phyloP scores from a whole-genome alignment of 176 grass and related monocot species.

The Bromus sterilis region DNA sequence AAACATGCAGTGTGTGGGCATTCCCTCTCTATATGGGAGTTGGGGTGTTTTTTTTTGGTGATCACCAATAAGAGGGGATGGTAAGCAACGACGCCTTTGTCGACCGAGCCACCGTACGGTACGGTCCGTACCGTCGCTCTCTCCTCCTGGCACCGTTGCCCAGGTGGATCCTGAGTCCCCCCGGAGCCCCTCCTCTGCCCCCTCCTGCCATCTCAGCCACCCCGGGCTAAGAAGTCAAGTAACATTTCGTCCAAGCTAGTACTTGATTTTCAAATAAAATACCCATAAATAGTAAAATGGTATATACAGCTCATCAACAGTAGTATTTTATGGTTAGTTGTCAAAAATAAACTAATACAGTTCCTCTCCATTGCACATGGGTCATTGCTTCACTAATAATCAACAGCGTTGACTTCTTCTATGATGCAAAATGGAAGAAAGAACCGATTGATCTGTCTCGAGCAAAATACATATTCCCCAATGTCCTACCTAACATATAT shows the following conservation, averaged over 20 bases:
- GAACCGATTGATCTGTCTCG: neutral
- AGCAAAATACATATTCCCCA: neutral
- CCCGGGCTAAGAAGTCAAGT: neutral
- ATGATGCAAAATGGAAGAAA: neutral
- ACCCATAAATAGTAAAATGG: neutral
- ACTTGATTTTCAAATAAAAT: neutral
- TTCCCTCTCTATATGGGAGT: too few species aligned
- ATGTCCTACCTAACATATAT: neutral
- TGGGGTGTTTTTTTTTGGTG: too few species aligned
- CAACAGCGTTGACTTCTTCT: neutral
- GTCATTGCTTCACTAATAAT: neutral
- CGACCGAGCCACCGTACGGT: too few species aligned
- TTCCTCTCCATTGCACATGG: neutral
- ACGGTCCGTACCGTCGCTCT: too few species aligned
- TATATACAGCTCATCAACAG: neutral
- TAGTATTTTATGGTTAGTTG: neutral
- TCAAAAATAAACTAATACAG: conserved; percentile 11
- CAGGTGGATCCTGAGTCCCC: too few species aligned
- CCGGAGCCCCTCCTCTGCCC: too few species aligned
- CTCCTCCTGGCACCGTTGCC: too few species aligned
- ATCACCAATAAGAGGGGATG: too few species aligned
- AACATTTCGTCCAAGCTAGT: neutral
- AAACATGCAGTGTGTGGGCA: neutral
- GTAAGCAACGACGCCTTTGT: too few species aligned
- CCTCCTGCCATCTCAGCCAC: too few species aligned